These are phyloP conservation scores for Wallacemonas rigidus DNA, from an alignment of 208 protist species.

Conservation along the genomic window DNA sequence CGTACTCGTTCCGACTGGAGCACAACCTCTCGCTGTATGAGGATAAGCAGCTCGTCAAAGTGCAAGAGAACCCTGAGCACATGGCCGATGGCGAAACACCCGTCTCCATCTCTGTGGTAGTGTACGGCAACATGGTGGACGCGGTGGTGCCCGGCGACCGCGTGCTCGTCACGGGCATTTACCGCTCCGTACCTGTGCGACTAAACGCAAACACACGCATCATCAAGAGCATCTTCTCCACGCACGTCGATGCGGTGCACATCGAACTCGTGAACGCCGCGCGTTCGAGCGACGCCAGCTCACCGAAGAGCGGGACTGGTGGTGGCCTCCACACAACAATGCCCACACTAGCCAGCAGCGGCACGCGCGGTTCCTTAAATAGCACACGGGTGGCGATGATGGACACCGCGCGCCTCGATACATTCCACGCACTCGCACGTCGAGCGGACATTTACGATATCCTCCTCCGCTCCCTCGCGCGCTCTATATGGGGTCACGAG, in stretches of 20 bases:
- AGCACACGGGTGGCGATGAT: conserved; percentile 25
- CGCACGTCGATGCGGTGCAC: conserved; percentile 97
- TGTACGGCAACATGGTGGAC: conserved; percentile 97
- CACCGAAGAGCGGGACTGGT: conserved; percentile 13
- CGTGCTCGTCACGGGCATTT: conserved; percentile 98
- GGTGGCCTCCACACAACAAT: conserved; percentile 2
- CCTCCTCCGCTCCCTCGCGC: conserved; percentile 95
- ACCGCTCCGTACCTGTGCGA: conserved; percentile 93
- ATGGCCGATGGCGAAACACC: conserved; percentile 99
- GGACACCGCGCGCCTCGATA: conserved; percentile 67
- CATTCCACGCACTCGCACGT: conserved; percentile 73
- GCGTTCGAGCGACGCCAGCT: conserved; percentile 11
- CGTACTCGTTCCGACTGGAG: conserved; percentile 90
- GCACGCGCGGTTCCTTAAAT: conserved; percentile 12
- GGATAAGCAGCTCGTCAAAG: conserved; percentile 97
- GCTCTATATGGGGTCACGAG: conserved; percentile 98
- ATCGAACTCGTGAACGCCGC: conserved; percentile 88
- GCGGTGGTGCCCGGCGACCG: conserved; percentile 96
- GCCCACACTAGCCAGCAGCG: conserved; percentile 16
- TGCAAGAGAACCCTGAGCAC: conserved; percentile 98
- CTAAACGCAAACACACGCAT: conserved; percentile 93
- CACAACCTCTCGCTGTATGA: conserved; percentile 96
- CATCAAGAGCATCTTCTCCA: conserved; percentile 95
- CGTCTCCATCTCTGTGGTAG: conserved; percentile 95
- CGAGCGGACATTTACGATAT: conserved; percentile 96